These are phyloP conservation scores for Trichophyton schoenleinii DNA, from an alignment of 2,329 filamentous ascomycete genomes.

Conservation along the genomic window DNA sequence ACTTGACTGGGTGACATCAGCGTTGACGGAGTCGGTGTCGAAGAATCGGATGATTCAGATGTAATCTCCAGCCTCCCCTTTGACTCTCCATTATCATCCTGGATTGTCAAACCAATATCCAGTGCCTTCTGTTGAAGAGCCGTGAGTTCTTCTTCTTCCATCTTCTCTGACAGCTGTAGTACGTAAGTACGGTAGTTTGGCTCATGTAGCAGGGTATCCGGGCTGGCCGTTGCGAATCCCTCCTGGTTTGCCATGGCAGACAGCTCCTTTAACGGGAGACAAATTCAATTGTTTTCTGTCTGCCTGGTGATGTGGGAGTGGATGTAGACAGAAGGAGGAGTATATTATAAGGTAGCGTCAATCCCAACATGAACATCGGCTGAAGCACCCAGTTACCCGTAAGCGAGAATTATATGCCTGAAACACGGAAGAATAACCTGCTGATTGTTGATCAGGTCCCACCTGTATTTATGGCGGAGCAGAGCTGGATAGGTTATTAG, in stretches of 20 bases:
- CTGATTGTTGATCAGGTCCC: neutral
- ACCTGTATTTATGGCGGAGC: neutral
- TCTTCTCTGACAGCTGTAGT: neutral
- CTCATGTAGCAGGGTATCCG: neutral
- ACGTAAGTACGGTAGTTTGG: neutral
- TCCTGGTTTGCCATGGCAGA: neutral
- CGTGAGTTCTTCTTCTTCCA: neutral
- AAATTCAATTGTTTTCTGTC: neutral
- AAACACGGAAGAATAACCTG: neutral
- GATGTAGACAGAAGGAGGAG: neutral
- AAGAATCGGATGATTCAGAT: neutral
- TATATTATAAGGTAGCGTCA: neutral
- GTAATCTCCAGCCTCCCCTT: neutral
- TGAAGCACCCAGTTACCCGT: neutral
- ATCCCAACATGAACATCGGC: neutral
- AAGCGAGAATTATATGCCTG: neutral
- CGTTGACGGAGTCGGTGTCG: constrained; percentile 1
- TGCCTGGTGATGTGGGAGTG: too few species aligned
- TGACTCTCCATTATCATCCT: neutral
- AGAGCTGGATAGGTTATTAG: neutral
- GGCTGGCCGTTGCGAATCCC: neutral
- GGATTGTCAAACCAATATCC: neutral
- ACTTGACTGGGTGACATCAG: constrained; percentile 19
- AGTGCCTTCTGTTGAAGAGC: neutral
- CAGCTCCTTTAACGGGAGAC: neutral